These are phyloP conservation scores for Spizellomyces sp. DNA, from an alignment of 192 early-diverging fungal genomes.

Conservation along the genomic window DNA sequence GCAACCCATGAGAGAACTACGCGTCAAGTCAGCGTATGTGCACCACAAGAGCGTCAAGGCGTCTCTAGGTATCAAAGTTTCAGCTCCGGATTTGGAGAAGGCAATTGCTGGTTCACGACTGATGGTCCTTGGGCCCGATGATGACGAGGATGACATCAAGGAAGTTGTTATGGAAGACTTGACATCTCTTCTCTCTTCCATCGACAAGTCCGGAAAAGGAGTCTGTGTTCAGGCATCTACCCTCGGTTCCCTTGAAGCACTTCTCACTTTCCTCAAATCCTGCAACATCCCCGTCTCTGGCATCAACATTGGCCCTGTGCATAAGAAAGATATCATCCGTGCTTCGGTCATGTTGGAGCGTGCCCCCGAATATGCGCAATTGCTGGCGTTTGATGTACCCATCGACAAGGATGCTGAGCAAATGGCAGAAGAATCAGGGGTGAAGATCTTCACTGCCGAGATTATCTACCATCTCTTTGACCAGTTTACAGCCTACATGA, in stretches of 20 bases:
- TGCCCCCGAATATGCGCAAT: slow-evolving; percentile 71
- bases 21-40: slow-evolving; percentile 94
- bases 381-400: slow-evolving; percentile 57
- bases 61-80: slow-evolving; percentile 94
- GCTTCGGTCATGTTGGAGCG: slow-evolving; percentile 92
- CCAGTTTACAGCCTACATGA: slow-evolving; percentile 80
- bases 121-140: slow-evolving; percentile 89
- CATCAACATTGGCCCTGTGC: slow-evolving; percentile 96
- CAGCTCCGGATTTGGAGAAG: slow-evolving; percentile 90
- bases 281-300: slow-evolving; percentile 95
- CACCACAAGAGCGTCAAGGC: slow-evolving; percentile 98
- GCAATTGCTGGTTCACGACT: slow-evolving; percentile 96
- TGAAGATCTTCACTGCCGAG: slow-evolving; percentile 93
- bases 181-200: slow-evolving; percentile 67
- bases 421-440: slow-evolving; percentile 86
- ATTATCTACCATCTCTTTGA: slow-evolving; percentile 99
- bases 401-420: slow-evolving; percentile 84
- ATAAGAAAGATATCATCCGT: slow-evolving; percentile 94
- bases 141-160: slow-evolving; percentile 94
- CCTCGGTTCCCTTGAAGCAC: slow-evolving; percentile 94
- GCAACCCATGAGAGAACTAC: slow-evolving; percentile 96
- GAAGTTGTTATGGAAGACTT: slow-evolving; percentile 96
- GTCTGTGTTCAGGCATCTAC: slow-evolving; percentile 99
- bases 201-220: slow-evolving; percentile 85
- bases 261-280: slow-evolving; percentile 86